Evolutionary conservation across 805 yeast species (phyloP), one percentile per base, ranked within the genome.

Genomic region (Brettanomyces bruxellensis): DNA sequence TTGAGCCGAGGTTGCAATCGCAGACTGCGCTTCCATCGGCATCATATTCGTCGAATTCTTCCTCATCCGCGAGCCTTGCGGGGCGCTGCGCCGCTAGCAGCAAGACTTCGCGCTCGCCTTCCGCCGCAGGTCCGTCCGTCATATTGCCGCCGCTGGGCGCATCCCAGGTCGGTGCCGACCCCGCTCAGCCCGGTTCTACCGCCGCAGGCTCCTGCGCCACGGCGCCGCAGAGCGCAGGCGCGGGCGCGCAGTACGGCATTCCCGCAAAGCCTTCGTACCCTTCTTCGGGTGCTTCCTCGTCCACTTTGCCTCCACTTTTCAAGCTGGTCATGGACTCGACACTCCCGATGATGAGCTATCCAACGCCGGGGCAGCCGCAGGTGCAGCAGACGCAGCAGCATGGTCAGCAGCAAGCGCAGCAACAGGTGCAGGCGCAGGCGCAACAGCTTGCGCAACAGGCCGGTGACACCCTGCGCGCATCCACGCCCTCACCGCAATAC

Each of bases 301-400:
- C 45, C 24, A 13, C 48, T 22, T 45, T 57, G 25, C 61, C 62
- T 1, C 61, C 64, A 2, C 46, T 57, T 3, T 56, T 55, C 47
- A 57, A 54, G 47, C 47, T 59, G 22, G 60, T 57, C 3, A 44
- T 56, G 5, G 61, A 58, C 41, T 56, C 60, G 9, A 48, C 59
- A 3, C 43, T 55, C 14, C 62, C 62, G 1, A 44, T 54, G 4
- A 54, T 57, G 12, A 49, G 44, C 32, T 53, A 52, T 37, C 47
- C 23, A 38, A 23, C 38, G 5, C 35, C 47, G 9, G 18, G 25
- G 14, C 34, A 22, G 25, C 28, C 12, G 14, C 35, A 18, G 18
- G 18, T 18, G 18, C 18, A 38, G 38, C 12, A 45, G 6, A 13
- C 11, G 34, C 41, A 41, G 34, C 35, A 45, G 12, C 39, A 32